Evolutionary conservation across 1,284 basidiomycete species (phyloP).

Genomic region (Coniophora puteana): DNA sequence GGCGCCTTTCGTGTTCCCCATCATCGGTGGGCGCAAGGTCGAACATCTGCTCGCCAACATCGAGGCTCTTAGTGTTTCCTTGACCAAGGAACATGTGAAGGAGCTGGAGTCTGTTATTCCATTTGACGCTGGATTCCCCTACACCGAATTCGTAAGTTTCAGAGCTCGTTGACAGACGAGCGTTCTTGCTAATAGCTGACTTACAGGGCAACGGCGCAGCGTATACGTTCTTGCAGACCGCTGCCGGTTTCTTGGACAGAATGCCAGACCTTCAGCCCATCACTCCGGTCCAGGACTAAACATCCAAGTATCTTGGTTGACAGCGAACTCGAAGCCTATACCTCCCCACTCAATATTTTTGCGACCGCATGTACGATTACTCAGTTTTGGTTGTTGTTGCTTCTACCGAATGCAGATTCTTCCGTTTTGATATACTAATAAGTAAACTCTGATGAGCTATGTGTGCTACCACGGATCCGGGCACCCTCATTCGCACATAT

Average conservation of each 20-base stretch:
- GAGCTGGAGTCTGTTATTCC: slow-evolving; percentile 36
- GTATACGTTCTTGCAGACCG: slow-evolving; percentile 10
- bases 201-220: slow-evolving; percentile 26
- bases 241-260: slow-evolving; percentile 25
- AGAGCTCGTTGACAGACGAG: slow-evolving; percentile 27
- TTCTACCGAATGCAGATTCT: too few species aligned
- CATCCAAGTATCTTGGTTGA: too few species aligned
- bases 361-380: too few species aligned
- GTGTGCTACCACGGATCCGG: too few species aligned
- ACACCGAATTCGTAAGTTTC: slow-evolving; percentile 34
- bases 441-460: too few species aligned
- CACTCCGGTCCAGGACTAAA: slow-evolving; percentile 13
- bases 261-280: slow-evolving; percentile 15
- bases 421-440: too few species aligned
- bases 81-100: slow-evolving; percentile 40
- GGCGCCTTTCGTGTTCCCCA: slow-evolving; percentile 45
- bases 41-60: slow-evolving; percentile 46
- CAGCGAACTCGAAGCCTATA: too few species aligned
- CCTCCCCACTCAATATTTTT: too few species aligned
- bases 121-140: slow-evolving; percentile 44
- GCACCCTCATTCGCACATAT: too few species aligned
- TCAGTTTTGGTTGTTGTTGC: too few species aligned
- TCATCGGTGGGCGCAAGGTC: slow-evolving; percentile 48
- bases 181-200: slow-evolving; percentile 12
- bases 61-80: slow-evolving; percentile 40